Evolutionary conservation across 2,329 filamentous ascomycete species (phyloP).

Genomic region (Sclerotinia borealis): DNA sequence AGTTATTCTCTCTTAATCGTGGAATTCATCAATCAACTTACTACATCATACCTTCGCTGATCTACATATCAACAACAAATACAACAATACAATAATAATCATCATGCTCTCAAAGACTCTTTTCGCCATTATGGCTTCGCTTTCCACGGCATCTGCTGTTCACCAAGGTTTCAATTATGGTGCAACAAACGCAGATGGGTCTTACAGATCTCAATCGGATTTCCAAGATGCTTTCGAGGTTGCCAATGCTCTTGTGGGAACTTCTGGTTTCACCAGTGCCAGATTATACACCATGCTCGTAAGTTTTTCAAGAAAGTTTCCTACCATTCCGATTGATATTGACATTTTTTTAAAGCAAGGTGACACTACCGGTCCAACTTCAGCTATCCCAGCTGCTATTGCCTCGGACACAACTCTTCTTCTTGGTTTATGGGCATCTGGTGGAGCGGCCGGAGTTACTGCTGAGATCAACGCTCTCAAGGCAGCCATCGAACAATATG

Average conservation of each 20-base stretch:
- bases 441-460: conserved; percentile 53
- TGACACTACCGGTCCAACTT: conserved; percentile 57
- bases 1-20: conserved; percentile 1
- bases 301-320: conserved; percentile 25
- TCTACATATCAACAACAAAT: conserved; percentile 4
- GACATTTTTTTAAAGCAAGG: conserved; percentile 45
- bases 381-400: conserved; percentile 77
- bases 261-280: conserved; percentile 60
- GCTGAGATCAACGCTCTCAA: conserved; percentile 71
- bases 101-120: conserved; percentile 27
- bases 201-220: conserved; percentile 54
- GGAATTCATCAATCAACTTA: background rate
- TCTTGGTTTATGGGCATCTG: conserved; percentile 79
- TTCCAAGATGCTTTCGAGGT: conserved; percentile 65
- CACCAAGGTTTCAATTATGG: conserved; percentile 60
- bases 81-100: conserved; percentile 12
- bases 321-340: conserved; percentile 13
- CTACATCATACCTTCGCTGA: background rate
- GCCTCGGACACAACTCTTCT: conserved; percentile 71
- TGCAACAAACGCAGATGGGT: conserved; percentile 58
- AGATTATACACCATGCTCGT: conserved; percentile 63
- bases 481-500: conserved; percentile 63
- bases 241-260: conserved; percentile 57
- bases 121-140: conserved; percentile 25
- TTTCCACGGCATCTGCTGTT: conserved; percentile 35